Evolutionary conservation across 139 green algal genomes (phyloP).

Genomic region (Tetradesmus obliquus): DNA sequence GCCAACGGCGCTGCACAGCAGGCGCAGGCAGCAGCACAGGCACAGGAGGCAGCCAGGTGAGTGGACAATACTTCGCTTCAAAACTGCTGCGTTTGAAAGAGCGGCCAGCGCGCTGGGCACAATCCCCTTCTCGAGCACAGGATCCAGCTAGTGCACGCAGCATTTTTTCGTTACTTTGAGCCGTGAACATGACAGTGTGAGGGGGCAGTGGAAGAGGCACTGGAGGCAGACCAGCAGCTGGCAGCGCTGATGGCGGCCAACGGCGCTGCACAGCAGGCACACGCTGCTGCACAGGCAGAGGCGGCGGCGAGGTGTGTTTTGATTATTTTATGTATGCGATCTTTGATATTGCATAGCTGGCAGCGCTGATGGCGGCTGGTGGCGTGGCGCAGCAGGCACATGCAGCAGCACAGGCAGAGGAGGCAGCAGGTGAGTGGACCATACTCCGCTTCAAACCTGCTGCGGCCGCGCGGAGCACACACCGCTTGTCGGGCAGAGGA

Average conservation of each 20-base stretch:
- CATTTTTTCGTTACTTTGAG: too few species aligned
- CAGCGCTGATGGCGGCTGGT: neutral
- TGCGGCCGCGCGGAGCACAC: neutral
- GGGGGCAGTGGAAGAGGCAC: neutral
- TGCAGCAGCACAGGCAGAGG: neutral
- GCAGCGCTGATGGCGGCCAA: neutral
- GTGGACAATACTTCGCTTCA: neutral
- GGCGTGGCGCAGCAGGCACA: neutral
- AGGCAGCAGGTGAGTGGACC: neutral
- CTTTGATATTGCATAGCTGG: too few species aligned
- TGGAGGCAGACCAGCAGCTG: neutral
- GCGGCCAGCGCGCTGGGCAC: neutral
- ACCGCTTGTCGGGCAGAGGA: neutral
- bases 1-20: neutral
- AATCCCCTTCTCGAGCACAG: neutral
- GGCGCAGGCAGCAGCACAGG: neutral
- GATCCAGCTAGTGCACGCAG: neutral
- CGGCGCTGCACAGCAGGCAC: neutral
- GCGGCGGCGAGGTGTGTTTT: neutral
- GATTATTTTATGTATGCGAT: too few species aligned
- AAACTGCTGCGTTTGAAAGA: neutral
- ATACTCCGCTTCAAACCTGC: neutral
- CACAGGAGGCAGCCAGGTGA: neutral
- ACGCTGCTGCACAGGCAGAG: neutral
- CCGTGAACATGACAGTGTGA: neutral